These are phyloP conservation scores for Clarireedia paspali DNA, from an alignment of 2,329 filamentous ascomycete species.

Conservation along the genomic window DNA sequence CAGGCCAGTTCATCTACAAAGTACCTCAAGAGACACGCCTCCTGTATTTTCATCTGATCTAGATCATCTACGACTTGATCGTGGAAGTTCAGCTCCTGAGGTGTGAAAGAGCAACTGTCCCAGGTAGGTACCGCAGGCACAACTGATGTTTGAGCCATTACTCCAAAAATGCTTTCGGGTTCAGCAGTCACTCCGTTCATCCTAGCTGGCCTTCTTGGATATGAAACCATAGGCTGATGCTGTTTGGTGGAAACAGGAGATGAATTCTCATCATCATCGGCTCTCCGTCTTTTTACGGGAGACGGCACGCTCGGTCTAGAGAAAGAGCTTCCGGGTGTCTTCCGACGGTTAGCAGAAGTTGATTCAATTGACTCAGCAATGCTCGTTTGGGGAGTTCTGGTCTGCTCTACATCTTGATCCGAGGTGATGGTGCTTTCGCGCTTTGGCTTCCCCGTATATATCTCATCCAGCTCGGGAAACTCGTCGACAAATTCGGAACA, in stretches of 20 bases:
- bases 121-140: not conserved
- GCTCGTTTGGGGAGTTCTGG: not conserved
- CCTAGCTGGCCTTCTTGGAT: constrained; percentile 6
- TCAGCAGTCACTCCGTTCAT: not conserved
- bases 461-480: constrained; percentile 15
- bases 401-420: not conserved
- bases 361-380: not conserved
- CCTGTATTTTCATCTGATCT: constrained; percentile 12
- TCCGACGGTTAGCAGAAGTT: not conserved
- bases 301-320: not conserved
- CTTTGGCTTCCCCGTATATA: constrained; percentile 10
- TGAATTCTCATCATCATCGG: constrained; percentile 1
- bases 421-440: not conserved
- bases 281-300: constrained; percentile 6
- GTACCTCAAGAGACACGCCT: constrained; percentile 22
- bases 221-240: not conserved
- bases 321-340: not conserved
- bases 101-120: not conserved
- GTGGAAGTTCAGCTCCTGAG: not conserved
- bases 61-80: not conserved
- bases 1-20: constrained; percentile 22
- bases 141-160: not conserved
- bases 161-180: not conserved
- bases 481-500: constrained; percentile 20
- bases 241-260: constrained; percentile 1